These are phyloP conservation scores for Eleusine indica DNA, from an alignment of 176 grass and related monocot genomes.

Conservation along the genomic window DNA sequence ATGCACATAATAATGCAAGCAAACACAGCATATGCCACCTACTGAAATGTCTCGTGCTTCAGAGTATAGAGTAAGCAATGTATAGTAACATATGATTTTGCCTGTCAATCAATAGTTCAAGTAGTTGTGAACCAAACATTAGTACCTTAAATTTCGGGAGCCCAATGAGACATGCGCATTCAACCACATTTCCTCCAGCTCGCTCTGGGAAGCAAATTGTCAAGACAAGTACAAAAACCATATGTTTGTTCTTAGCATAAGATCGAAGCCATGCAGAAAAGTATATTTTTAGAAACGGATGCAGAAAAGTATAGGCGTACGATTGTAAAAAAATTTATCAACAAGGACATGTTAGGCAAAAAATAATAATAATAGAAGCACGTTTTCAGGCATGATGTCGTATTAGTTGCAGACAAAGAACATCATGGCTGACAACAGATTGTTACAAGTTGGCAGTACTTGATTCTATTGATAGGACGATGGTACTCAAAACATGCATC, in stretches of 20 bases:
- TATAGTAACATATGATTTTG: neutral
- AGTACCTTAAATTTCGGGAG: constrained; percentile 90
- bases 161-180: constrained; percentile 89
- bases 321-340: neutral
- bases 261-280: constrained; percentile 13
- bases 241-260: neutral
- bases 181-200: constrained; percentile 73
- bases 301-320: neutral
- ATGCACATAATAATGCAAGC: neutral
- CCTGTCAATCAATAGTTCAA: neutral
- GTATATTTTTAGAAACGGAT: neutral
- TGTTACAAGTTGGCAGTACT: neutral
- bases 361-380: neutral
- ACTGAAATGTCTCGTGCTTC: constrained; percentile 22
- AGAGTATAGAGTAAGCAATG: neutral
- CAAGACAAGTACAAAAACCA: constrained; percentile 2
- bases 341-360: neutral
- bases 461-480: constrained; percentile 12
- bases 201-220: constrained; percentile 63
- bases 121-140: neutral
- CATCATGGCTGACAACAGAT: constrained; percentile 6
- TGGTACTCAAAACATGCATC: constrained; percentile 7
- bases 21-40: neutral
- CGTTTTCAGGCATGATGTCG: neutral
- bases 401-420: constrained; percentile 14